Evolutionary conservation across 2,329 filamentous ascomycete species (phyloP).

Genomic region (Pseudomassariella vexata): DNA sequence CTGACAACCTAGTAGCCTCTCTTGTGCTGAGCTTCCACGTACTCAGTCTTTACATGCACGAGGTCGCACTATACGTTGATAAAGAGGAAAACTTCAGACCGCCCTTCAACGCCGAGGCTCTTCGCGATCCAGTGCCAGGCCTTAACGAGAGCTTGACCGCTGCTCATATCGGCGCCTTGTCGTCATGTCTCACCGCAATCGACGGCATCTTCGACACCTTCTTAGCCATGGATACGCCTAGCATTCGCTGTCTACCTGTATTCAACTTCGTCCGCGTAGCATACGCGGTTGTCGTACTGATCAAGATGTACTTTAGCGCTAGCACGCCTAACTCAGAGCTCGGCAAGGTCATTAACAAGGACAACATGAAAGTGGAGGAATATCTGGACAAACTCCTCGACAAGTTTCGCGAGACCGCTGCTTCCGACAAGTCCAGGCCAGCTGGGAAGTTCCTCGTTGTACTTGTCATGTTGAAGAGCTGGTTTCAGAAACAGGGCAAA

Average conservation of each 20-base stretch:
- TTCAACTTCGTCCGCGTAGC: slow-evolving; percentile 67
- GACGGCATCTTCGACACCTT: slow-evolving; percentile 64
- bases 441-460: slow-evolving; percentile 67
- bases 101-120: slow-evolving; percentile 38
- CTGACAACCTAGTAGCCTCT: slow-evolving; percentile 44
- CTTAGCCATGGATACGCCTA: slow-evolving; percentile 50
- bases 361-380: slow-evolving; percentile 58
- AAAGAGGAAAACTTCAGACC: slow-evolving; percentile 47
- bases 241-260: slow-evolving; percentile 60
- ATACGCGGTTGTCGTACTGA: slow-evolving; percentile 65
- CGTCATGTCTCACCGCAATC: slow-evolving; percentile 60
- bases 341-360: slow-evolving; percentile 62
- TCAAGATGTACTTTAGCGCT: slow-evolving; percentile 68
- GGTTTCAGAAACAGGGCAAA: slow-evolving; percentile 54
- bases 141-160: slow-evolving; percentile 37
- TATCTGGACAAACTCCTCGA: slow-evolving; percentile 67
- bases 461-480: slow-evolving; percentile 62
- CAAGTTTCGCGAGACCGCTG: slow-evolving; percentile 59
- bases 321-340: slow-evolving; percentile 59
- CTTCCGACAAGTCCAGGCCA: slow-evolving; percentile 57
- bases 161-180: slow-evolving; percentile 61
- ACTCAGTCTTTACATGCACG: slow-evolving; percentile 68
- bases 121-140: slow-evolving; percentile 36
- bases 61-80: slow-evolving; percentile 65
- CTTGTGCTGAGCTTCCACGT: slow-evolving; percentile 60